Base-by-base conservation (phyloP, 495 filamentous ascomycete species). In the Aspergillus funiculosus region DNA sequence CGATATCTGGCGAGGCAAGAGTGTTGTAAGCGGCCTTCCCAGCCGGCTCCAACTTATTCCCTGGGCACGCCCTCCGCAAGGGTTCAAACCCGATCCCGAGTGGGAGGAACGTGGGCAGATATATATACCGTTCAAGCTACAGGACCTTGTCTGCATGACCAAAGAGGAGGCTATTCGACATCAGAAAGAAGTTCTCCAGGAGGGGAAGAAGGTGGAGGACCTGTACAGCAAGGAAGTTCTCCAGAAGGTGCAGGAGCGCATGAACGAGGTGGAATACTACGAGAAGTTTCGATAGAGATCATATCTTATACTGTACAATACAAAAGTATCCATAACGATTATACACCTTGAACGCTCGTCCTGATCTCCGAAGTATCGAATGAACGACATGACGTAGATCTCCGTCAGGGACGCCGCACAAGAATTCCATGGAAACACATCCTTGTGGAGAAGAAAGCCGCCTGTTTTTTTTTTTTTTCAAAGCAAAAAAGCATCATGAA, bases 81-180 rank as follows among this genome's bases (percentile, higher is more conserved):
- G 77, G n/a, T 74, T 68, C 37, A 53, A 43, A 3, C 48, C 69
- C 6, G 63, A 75, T 42, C 42, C 62, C 27, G 56, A 57, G 22
- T 67, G 61, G 56, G 58, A 65, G 26, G 58, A 74, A 27, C 72
- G 80, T 35, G 81, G 86, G 21, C 89, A 96, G 60, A 87, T 83
- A 49, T 77, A 75, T 19, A 72, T 81, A 5, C 75, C 73, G 14
- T 46, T 94, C 6, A 59, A 72, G 34, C 59, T 89, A 43, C 74
- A 73, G 18, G 82, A 95, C 21, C 62, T 99, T 25, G 92, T 97
- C 4, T 86, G 86, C 54, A 89, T 99, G 89, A 97, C 94, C 6
- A 96, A 92, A 63, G 25, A 48, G 37, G 46, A 48, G 28, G 46
- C 37, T 14, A 39, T 30, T 27, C 46, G 46, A 19, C 46, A 48